A percentile compares a stretch with the other conserved stretches of the same genome.
Conservation (phyloP, 1,139 yeast species). For the Meyerozyma athensensis region DNA sequence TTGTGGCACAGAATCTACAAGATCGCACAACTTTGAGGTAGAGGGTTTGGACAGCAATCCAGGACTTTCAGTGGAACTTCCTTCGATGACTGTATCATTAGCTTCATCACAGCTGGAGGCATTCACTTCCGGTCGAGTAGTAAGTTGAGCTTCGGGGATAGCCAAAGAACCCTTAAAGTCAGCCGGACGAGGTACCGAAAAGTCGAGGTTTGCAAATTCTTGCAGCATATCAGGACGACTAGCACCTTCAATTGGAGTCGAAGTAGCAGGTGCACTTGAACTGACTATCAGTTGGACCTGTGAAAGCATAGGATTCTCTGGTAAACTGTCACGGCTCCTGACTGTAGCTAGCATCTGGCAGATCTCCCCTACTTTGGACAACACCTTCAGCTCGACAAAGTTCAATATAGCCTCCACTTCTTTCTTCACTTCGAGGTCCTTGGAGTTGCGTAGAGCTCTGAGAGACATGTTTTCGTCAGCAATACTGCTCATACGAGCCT, state of each 20-base stretch:
- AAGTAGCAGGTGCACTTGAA: conserved; percentile 13
- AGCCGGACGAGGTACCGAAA: not conserved
- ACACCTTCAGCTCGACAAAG: not conserved
- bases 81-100: not conserved
- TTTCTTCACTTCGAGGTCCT: not conserved
- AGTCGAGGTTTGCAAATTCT: not conserved
- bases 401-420: not conserved
- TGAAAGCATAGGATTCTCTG: not conserved
- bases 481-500: conserved; percentile 19
- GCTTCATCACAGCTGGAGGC: conserved; percentile 1
- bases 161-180: conserved; percentile 2
- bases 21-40: not conserved
- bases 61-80: not conserved
- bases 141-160: conserved; percentile 1
- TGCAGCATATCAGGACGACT: conserved; percentile 1
- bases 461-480: not conserved
- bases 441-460: not conserved
- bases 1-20: not conserved
- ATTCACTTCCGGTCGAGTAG: not conserved
- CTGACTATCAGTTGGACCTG: not conserved
- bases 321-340: not conserved
- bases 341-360: not conserved
- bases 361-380: not conserved
- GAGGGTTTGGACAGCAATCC: not conserved
- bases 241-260: conserved; percentile 18